Evolutionary conservation across 2,329 filamentous ascomycete species (phyloP).

Genomic region (Knufia petricola): DNA sequence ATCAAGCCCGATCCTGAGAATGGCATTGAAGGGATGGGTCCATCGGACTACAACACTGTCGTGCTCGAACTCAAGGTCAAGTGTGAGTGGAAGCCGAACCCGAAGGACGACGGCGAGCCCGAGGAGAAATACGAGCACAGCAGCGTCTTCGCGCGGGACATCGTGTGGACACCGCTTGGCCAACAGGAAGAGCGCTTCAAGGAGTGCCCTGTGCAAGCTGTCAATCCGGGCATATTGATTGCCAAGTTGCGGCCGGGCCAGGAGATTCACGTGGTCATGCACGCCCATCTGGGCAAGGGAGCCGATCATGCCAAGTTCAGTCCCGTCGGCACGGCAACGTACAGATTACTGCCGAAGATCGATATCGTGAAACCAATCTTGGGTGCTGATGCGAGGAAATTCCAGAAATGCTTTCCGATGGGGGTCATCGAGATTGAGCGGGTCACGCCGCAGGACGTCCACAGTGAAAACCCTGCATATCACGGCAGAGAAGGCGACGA

Average conservation of each 20-base stretch:
- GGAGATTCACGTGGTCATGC: constrained; percentile 74
- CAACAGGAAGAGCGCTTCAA: constrained; percentile 58
- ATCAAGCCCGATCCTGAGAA: constrained; percentile 55
- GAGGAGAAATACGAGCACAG: constrained; percentile 76
- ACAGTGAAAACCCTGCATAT: constrained; percentile 52
- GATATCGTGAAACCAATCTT: constrained; percentile 73
- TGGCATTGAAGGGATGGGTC: constrained; percentile 34
- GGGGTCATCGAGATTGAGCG: constrained; percentile 77
- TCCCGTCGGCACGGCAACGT: constrained; percentile 87
- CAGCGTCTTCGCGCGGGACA: constrained; percentile 68
- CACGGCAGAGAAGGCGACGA: constrained; percentile 66
- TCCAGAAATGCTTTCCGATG: constrained; percentile 75
- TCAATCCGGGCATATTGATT: constrained; percentile 86
- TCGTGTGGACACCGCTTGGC: constrained; percentile 67
- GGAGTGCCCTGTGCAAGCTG: constrained; percentile 53
- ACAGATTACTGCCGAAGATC: constrained; percentile 83
- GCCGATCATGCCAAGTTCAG: constrained; percentile 96
- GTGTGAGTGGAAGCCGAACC: constrained; percentile 70
- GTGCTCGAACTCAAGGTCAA: constrained; percentile 65
- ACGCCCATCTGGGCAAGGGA: constrained; percentile 90
- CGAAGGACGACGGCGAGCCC: constrained; percentile 61
- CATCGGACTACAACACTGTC: constrained; percentile 76
- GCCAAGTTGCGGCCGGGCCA: constrained; percentile 90
- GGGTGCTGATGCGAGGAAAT: constrained; percentile 79
- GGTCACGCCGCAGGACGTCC: constrained; percentile 58